Conservation (phyloP, 331 rosid genomes). For the Malus hybrid region DNA sequence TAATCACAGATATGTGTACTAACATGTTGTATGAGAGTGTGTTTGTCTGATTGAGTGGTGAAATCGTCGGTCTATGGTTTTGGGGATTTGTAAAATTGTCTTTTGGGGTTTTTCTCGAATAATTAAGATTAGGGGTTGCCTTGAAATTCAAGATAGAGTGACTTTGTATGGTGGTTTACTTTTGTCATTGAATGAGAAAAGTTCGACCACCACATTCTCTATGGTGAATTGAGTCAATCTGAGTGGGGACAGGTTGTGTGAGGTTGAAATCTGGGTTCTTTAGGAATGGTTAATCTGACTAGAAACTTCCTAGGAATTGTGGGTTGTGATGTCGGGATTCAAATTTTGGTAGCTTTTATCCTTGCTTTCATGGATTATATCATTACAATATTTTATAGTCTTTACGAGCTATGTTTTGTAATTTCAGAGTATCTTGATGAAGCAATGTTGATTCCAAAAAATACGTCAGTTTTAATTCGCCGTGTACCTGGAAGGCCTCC, state of each 20-base stretch:
- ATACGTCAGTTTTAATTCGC: conserved; percentile 94
- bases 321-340: conserved; percentile 22
- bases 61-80: background rate
- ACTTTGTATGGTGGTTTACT: background rate
- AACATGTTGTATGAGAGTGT: conserved; percentile 20
- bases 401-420: conserved; percentile 55
- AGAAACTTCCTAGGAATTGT: conserved; percentile 16
- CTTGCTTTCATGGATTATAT: conserved; percentile 29
- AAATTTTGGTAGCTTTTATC: conserved; percentile 25
- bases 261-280: conserved; percentile 3
- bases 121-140: conserved; percentile 7
- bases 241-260: conserved; percentile 10
- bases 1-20: conserved; percentile 22
- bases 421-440: conserved; percentile 99
- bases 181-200: background rate
- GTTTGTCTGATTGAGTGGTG: background rate
- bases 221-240: background rate
- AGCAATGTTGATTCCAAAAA: conserved; percentile 97
- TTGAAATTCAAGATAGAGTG: background rate
- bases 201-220: background rate
- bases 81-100: background rate
- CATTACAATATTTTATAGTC: conserved; percentile 49
- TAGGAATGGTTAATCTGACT: conserved; percentile 20
- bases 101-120: background rate
- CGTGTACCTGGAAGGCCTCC: conserved; percentile 99